phyloP scores from a whole-genome alignment of 164 flowering plant species.

The Aristolochia contorta region DNA sequence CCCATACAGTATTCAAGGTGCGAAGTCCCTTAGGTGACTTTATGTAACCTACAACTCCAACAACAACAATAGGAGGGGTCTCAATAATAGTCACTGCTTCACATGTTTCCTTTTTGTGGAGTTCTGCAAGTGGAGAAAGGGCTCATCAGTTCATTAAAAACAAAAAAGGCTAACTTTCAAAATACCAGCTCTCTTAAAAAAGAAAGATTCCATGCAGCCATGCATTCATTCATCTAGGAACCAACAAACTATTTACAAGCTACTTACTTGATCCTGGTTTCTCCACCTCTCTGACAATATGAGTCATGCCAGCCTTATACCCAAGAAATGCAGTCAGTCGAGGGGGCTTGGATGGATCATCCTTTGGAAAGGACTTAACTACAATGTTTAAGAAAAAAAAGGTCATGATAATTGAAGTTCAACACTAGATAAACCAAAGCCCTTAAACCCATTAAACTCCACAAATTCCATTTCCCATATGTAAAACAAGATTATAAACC shows the following conservation, averaged over 20 bases:
- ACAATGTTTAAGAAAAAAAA: constrained; percentile 6
- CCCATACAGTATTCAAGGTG: constrained; percentile 51
- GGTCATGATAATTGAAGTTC: background rate
- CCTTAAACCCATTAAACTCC: too few species aligned
- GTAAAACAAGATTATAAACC: too few species aligned
- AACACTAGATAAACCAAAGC: background rate
- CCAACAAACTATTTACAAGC: background rate
- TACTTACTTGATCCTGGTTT: constrained; percentile 79
- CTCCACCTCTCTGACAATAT: constrained; percentile 80
- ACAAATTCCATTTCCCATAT: too few species aligned
- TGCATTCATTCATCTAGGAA: too few species aligned
- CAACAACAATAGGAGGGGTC: constrained; percentile 58
- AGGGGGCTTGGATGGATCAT: constrained; percentile 55
- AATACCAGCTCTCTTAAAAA: background rate
- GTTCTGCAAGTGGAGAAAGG: constrained; percentile 27
- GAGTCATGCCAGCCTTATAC: constrained; percentile 81
- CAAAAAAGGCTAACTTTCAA: background rate
- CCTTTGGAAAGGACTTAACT: constrained; percentile 74
- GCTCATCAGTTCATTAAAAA: background rate
- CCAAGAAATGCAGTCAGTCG: constrained; percentile 62
- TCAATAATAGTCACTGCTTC: constrained; percentile 69
- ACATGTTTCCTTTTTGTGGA: constrained; percentile 73
- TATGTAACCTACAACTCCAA: constrained; percentile 58
- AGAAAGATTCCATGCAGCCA: background rate
- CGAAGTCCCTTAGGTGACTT: constrained; percentile 59